These are phyloP conservation scores for Fennellomyces sp. DNA, from an alignment of 371 early-diverging fungal genomes.

Conservation along the genomic window DNA sequence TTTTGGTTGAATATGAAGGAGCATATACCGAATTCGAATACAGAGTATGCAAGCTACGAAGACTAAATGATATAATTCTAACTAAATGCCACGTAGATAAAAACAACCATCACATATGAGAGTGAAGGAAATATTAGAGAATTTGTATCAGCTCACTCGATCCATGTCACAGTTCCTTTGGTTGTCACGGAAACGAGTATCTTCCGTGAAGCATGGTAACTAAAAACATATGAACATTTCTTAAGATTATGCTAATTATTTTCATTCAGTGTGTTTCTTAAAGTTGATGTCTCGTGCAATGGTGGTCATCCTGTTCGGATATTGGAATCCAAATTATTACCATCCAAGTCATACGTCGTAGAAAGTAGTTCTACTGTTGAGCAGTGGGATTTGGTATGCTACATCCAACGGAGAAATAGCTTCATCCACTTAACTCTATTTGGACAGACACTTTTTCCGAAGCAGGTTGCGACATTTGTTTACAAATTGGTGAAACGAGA, in stretches of 20 bases:
- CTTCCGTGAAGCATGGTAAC: constrained; percentile 62
- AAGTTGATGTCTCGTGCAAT: constrained; percentile 61
- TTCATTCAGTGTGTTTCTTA: constrained; percentile 51
- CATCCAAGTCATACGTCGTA: constrained; percentile 49
- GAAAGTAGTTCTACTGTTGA: constrained; percentile 38
- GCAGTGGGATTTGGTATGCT: constrained; percentile 54
- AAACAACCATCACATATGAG: constrained; percentile 51
- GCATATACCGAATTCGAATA: constrained; percentile 56
- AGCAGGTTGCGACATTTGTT: constrained; percentile 63
- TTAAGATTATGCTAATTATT: background rate
- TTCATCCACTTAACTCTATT: too few species aligned
- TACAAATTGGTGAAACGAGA: constrained; percentile 56
- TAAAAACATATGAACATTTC: background rate
- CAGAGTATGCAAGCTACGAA: constrained; percentile 41
- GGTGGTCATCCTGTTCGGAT: constrained; percentile 65
- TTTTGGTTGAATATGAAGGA: constrained; percentile 60
- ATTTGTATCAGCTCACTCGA: constrained; percentile 54
- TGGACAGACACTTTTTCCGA: constrained; percentile 62
- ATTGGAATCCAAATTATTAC: constrained; percentile 44
- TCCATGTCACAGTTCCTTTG: constrained; percentile 62
- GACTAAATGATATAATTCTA: too few species aligned
- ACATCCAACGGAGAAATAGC: background rate
- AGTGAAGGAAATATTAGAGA: constrained; percentile 45
- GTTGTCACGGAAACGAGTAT: constrained; percentile 57
- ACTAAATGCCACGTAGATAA: constrained; percentile 41